A percentile compares a stretch with the other conserved stretches of the same genome.
Evolutionary conservation across 2,329 filamentous ascomycete species (phyloP).

Genomic region (Chaetomium sp.): DNA sequence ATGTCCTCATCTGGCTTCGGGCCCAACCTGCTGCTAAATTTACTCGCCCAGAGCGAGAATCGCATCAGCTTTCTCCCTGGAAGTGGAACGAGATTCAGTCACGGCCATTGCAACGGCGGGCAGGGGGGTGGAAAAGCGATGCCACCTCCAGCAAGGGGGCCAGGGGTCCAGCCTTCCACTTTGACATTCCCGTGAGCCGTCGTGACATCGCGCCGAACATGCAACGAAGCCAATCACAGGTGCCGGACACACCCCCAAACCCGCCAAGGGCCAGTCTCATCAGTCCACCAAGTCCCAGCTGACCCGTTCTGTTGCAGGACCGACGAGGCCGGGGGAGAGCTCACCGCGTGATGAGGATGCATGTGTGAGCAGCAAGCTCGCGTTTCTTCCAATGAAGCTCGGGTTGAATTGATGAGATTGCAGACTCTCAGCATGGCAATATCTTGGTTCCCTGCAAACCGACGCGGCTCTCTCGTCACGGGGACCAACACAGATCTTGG

Average conservation of each 20-base stretch:
- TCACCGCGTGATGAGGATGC: conserved; percentile 14
- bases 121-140: conserved; percentile 3
- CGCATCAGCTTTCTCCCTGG: conserved; percentile 2
- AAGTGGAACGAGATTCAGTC: conserved; percentile 16
- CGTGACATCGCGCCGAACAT: conserved; percentile 28
- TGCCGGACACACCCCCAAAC: conserved; percentile 5
- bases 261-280: neutral
- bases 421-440: neutral
- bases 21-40: conserved; percentile 4
- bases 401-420: neutral
- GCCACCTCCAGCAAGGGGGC: neutral
- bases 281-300: conserved; percentile 14
- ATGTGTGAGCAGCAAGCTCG: neutral
- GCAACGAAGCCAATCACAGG: conserved; percentile 27
- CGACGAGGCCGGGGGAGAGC: neutral
- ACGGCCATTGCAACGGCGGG: conserved; percentile 4
- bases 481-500: conserved; percentile 7
- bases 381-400: conserved; percentile 2
- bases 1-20: conserved; percentile 1
- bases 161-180: conserved; percentile 22
- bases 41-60: conserved; percentile 4
- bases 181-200: conserved; percentile 28
- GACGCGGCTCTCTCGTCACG: conserved; percentile 5
- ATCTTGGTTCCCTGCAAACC: conserved; percentile 2
- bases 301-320: conserved; percentile 16